Evolutionary conservation across 2,329 filamentous ascomycete species (phyloP).

Genomic region (Aspergillus tubingensis): DNA sequence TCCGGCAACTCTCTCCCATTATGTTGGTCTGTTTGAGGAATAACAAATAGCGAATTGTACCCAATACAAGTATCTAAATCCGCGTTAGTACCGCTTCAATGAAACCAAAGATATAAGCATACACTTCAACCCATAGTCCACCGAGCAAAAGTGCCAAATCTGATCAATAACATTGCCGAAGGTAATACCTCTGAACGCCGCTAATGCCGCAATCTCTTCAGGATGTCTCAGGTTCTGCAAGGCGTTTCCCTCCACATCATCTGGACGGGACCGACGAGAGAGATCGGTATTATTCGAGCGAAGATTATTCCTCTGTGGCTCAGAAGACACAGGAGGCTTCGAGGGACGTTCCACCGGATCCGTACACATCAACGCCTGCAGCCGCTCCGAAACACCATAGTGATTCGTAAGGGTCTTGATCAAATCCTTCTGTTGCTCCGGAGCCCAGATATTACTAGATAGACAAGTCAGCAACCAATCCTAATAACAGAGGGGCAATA

Average conservation of each 20-base stretch:
- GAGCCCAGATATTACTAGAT: slow-evolving; percentile 68
- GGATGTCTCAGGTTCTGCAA: slow-evolving; percentile 26
- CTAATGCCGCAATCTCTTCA: slow-evolving; percentile 23
- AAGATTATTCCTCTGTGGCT: slow-evolving; percentile 16
- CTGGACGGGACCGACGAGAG: slow-evolving; percentile 16
- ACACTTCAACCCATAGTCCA: slow-evolving; percentile 69
- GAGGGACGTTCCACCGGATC: slow-evolving; percentile 47
- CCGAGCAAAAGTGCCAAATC: slow-evolving; percentile 74
- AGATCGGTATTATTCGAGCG: slow-evolving; percentile 12
- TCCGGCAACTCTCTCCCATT: slow-evolving; percentile 44
- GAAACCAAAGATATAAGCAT: slow-evolving; percentile 26
- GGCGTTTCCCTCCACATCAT: slow-evolving; percentile 36
- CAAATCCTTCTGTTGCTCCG: slow-evolving; percentile 59
- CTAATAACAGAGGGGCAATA: too few relatives aligned
- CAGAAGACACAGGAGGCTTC: slow-evolving; percentile 20
- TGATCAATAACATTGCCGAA: slow-evolving; percentile 65
- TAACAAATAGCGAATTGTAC: slow-evolving; percentile 60
- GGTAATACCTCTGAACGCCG: slow-evolving; percentile 42
- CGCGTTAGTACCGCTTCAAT: slow-evolving; percentile 22
- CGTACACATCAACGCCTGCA: slow-evolving; percentile 65
- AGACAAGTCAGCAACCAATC: background rate
- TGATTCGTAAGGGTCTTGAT: slow-evolving; percentile 59
- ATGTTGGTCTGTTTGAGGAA: slow-evolving; percentile 49
- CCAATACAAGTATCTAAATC: slow-evolving; percentile 66
- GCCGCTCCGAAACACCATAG: slow-evolving; percentile 69